phyloP scores from a whole-genome alignment of 305 asterid species.

The Stenogyne calaminthoides region DNA sequence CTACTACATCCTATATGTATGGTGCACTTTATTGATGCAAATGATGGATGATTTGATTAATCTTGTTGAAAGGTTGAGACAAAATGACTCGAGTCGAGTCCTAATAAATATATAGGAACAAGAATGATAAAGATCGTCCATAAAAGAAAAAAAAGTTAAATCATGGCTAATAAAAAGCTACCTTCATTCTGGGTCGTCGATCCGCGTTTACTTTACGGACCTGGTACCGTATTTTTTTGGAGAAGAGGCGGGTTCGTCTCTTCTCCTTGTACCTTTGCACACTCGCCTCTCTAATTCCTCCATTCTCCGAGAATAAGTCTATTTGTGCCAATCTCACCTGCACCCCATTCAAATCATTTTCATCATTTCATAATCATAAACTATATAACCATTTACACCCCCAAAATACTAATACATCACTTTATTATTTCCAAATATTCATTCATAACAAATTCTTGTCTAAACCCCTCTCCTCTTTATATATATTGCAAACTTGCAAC shows the following conservation, averaged over 20 bases:
- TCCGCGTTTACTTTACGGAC: slow-evolving; percentile 89
- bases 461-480: background rate
- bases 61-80: too few relatives aligned
- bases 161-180: background rate
- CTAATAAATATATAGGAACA: background rate
- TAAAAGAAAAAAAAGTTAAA: too few relatives aligned
- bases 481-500: too few relatives aligned
- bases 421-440: too few relatives aligned
- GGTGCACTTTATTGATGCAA: too few relatives aligned
- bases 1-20: too few relatives aligned
- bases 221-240: slow-evolving; percentile 77
- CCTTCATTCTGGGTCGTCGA: slow-evolving; percentile 89
- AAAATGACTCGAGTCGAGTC: too few relatives aligned
- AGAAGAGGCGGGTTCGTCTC: slow-evolving; percentile 63
- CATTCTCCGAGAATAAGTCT: slow-evolving; percentile 71
- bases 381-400: background rate
- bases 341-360: slow-evolving; percentile 28
- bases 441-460: background rate
- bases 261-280: slow-evolving; percentile 80
- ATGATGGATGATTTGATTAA: too few relatives aligned
- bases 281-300: slow-evolving; percentile 77
- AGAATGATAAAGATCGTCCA: background rate
- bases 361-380: background rate
- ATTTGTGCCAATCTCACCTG: slow-evolving; percentile 79
- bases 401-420: background rate